Evolutionary conservation across 2,329 filamentous ascomycete genomes (phyloP), one percentile per base, ranked within the genome.

Genomic region (Colletotrichum sidae): DNA sequence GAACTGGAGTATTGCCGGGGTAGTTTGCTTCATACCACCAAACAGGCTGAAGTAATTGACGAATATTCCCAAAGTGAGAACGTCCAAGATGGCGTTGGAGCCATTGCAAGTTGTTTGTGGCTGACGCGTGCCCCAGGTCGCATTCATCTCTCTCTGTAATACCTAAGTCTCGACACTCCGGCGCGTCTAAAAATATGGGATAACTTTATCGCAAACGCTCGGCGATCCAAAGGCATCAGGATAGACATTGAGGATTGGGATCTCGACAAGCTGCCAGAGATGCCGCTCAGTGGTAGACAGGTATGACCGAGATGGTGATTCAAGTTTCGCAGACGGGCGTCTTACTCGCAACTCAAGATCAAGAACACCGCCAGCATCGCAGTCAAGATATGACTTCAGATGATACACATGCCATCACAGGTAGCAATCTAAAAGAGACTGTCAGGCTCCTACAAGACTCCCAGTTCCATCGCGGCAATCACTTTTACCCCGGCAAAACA

Each of bases 1-100:
- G 80, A 79, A 0, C 77, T 84, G 58, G 82, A 84, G 72, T 84
- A 84, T 71, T 84, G 83, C 72, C 76, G 76, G 4, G 82, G 82
- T 46, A 77, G 83, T 17, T 75, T 84, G 45, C 82, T 84, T 75
- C 76, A 84, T 58, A 84, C 81, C 25, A 84, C 81, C 46, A 84
- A 83, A 73, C 77, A 81, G 12, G 81, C 83, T 44, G 76, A 77
- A 55, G 75, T 75, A 38, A 82, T 84, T 58, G 82, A 84, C 68
- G 71, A 71, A 7, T 82, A 82, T 11, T 83, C 84, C 70, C 79
- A 80, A 33, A 80, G 77, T 55, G 12, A 41, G 38, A 10, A 13
- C 2, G 38, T 41, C 12, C 38, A 13, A 25, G 25, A 25, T 4
- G 25, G 25, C 3, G 3, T 3, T 3, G 25, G 4, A 25, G 25